phyloP scores from a whole-genome alignment of 2,329 filamentous ascomycete species.

The Xylaria sp. region DNA sequence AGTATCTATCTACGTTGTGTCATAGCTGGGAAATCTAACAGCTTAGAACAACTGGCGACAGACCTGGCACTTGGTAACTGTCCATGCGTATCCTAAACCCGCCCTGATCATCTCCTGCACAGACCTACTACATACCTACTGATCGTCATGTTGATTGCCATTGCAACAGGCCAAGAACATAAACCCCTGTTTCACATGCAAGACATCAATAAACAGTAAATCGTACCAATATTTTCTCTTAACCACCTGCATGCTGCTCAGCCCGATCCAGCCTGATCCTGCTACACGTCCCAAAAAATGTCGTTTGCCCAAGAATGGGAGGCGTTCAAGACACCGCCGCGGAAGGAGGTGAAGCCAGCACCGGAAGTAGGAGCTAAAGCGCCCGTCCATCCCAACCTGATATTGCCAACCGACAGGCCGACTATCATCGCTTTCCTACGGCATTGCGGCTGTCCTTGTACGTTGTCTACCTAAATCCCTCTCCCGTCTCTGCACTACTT shows the following conservation, averaged over 20 bases:
- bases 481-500: neutral
- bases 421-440: conserved; percentile 71
- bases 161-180: neutral
- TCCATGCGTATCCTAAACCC: neutral
- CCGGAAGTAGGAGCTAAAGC: conserved; percentile 62
- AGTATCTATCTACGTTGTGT: too few relatives aligned
- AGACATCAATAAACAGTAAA: neutral
- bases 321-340: conserved; percentile 48
- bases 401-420: conserved; percentile 59
- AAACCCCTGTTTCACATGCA: conserved; percentile 24
- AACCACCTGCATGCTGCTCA: neutral
- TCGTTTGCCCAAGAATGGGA: conserved; percentile 46
- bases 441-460: conserved; percentile 78
- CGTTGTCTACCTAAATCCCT: conserved; percentile 33
- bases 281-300: conserved; percentile 21
- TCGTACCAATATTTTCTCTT: conserved; percentile 6
- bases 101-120: neutral
- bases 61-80: neutral
- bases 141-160: neutral
- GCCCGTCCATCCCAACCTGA: conserved; percentile 58
- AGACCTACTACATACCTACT: neutral
- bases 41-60: neutral
- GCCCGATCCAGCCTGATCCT: conserved; percentile 5
- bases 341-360: conserved; percentile 51
- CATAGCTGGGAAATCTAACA: neutral